A percentile compares a stretch with the other conserved stretches of the same genome.
Evolutionary conservation across 2,329 filamentous ascomycete species (phyloP).

Genomic region (Xylariaceae sp.): DNA sequence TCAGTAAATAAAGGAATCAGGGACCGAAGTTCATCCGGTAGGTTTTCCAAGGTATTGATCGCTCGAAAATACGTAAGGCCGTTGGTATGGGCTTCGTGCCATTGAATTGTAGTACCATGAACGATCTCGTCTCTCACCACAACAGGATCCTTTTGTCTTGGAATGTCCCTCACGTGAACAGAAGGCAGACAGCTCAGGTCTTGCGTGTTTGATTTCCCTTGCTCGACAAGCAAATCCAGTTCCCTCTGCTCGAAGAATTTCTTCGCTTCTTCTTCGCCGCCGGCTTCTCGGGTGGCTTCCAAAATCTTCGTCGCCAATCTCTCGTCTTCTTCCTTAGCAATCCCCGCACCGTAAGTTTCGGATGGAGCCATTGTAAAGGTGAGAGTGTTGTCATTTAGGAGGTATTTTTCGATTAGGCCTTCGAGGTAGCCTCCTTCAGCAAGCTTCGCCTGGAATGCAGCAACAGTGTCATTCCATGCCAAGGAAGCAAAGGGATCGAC

Average conservation of each 20-base stretch:
- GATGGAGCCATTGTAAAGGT: constrained; percentile 95
- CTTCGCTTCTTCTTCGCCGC: constrained; percentile 71
- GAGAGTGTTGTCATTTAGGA: constrained; percentile 83
- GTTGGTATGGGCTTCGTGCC: constrained; percentile 92
- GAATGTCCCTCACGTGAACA: constrained; percentile 86
- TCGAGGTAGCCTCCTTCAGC: constrained; percentile 81
- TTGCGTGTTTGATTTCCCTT: constrained; percentile 81
- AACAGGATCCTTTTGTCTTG: constrained; percentile 68
- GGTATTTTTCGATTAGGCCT: constrained; percentile 81
- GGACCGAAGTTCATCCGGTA: constrained; percentile 82
- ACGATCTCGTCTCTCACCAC: constrained; percentile 65
- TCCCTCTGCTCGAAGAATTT: constrained; percentile 77
- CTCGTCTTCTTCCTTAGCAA: constrained; percentile 75
- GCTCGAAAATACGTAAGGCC: constrained; percentile 95
- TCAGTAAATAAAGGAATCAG: constrained; percentile 90
- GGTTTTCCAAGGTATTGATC: constrained; percentile 74
- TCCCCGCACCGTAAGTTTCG: constrained; percentile 69
- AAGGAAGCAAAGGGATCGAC: constrained; percentile 89
- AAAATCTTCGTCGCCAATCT: constrained; percentile 76
- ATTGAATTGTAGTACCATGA: constrained; percentile 73
- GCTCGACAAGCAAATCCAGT: constrained; percentile 76
- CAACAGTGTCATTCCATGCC: constrained; percentile 87
- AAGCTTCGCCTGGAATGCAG: constrained; percentile 77
- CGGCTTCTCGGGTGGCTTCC: constrained; percentile 68
- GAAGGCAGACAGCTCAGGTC: constrained; percentile 88